phyloP scores from a whole-genome alignment of 116 monocot genomes.

The Iris pallida region DNA sequence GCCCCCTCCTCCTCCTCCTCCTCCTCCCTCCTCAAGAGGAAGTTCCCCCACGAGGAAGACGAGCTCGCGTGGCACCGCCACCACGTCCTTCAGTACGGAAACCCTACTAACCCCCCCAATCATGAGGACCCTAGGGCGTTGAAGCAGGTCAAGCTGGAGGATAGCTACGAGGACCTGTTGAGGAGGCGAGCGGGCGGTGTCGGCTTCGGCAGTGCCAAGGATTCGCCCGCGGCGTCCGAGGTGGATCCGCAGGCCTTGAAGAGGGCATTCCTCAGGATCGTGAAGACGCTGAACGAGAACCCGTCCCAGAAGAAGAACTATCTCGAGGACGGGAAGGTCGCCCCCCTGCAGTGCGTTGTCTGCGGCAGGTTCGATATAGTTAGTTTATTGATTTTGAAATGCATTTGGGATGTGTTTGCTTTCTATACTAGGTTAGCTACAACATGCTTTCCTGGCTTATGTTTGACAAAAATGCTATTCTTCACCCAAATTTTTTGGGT shows the following conservation, averaged over 20 bases:
- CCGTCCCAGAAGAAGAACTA: conserved; percentile 38
- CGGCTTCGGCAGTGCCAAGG: neutral
- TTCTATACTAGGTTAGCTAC: neutral
- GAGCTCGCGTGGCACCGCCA: conserved; percentile 52
- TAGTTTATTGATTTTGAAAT: conserved; percentile 1
- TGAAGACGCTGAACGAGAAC: conserved; percentile 67
- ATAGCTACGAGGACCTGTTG: conserved; percentile 15
- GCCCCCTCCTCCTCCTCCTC: conserved; percentile 12
- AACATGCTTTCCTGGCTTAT: too few species aligned
- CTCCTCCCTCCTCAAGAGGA: conserved; percentile 46
- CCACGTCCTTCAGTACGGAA: conserved; percentile 31
- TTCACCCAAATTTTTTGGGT: too few species aligned
- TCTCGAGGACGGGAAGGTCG: conserved; percentile 56
- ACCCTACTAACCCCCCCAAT: conserved; percentile 6
- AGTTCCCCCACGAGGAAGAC: conserved; percentile 49
- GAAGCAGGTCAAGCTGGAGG: conserved; percentile 51
- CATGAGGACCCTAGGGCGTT: conserved; percentile 21
- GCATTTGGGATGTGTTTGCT: neutral
- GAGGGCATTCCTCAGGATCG: conserved; percentile 64
- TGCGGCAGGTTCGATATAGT: conserved; percentile 79
- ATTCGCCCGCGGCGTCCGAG: conserved; percentile 12
- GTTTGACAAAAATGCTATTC: too few species aligned
- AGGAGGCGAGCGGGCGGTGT: conserved; percentile 13
- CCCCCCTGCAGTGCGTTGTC: conserved; percentile 58
- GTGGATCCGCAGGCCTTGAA: conserved; percentile 57